These are phyloP conservation scores for Penicillium sclerotiorum DNA, from an alignment of 2,329 filamentous ascomycete species.

Conservation along the genomic window DNA sequence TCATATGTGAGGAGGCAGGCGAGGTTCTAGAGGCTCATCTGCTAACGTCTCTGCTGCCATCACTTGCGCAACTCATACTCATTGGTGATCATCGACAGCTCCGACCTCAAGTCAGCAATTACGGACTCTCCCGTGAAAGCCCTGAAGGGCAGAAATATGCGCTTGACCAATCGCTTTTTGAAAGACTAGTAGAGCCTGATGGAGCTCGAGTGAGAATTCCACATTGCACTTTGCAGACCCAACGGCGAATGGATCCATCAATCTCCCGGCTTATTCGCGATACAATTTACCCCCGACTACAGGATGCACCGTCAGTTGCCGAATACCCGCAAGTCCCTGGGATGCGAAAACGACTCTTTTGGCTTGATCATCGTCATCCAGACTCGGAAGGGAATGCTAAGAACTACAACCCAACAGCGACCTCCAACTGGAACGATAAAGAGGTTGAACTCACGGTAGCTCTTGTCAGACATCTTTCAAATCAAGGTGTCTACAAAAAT, in stretches of 20 bases:
- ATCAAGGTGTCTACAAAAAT: slow-evolving; percentile 62
- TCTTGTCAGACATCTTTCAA: slow-evolving; percentile 66
- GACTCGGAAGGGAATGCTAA: slow-evolving; percentile 44
- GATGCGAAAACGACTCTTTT: slow-evolving; percentile 22
- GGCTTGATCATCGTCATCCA: slow-evolving; percentile 47
- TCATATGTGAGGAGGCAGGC: slow-evolving; percentile 70
- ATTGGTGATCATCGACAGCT: slow-evolving; percentile 42
- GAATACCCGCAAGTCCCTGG: slow-evolving; percentile 13
- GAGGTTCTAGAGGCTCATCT: slow-evolving; percentile 67
- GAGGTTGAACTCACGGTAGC: slow-evolving; percentile 67
- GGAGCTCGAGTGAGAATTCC: neutral
- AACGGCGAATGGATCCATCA: slow-evolving; percentile 15
- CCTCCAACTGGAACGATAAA: slow-evolving; percentile 52
- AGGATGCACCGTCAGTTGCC: neutral
- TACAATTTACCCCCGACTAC: neutral
- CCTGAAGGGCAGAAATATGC: slow-evolving; percentile 4
- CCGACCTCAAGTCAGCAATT: slow-evolving; percentile 32
- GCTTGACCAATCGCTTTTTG: slow-evolving; percentile 15
- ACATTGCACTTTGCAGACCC: neutral
- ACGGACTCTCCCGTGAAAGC: slow-evolving; percentile 11
- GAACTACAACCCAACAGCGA: slow-evolving; percentile 28
- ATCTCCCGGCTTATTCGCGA: slow-evolving; percentile 1
- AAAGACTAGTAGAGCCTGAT: slow-evolving; percentile 11
- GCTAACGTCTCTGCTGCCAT: slow-evolving; percentile 41
- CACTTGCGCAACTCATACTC: slow-evolving; percentile 43